Evolutionary conservation across 108 stramenopile species (phyloP).

Genomic region (Poteriospumella lacustris): DNA sequence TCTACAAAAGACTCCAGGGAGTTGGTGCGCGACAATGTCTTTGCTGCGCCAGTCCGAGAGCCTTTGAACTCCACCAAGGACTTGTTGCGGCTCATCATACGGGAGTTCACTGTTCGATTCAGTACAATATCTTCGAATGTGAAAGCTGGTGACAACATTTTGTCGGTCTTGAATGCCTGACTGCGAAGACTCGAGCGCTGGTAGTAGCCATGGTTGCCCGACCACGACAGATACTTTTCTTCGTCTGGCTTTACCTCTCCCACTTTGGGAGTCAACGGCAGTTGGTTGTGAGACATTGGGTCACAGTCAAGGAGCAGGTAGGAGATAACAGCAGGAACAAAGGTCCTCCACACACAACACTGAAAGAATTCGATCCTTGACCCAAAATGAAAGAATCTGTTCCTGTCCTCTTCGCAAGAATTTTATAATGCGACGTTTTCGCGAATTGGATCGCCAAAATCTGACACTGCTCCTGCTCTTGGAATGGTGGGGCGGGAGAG

Average conservation of each 20-base stretch:
- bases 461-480: too few species aligned
- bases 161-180: constrained; percentile 1
- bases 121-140: not conserved
- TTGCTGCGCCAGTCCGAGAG: not conserved
- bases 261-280: not conserved
- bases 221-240: not conserved
- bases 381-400: too few species aligned
- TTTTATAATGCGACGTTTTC: too few species aligned
- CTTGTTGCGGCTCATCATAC: not conserved
- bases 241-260: not conserved
- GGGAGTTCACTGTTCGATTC: not conserved
- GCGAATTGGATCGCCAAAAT: too few species aligned
- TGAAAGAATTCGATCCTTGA: too few species aligned
- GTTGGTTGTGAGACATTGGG: too few species aligned
- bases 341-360: too few species aligned
- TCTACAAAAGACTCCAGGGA: not conserved
- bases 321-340: too few species aligned
- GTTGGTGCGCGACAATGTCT: not conserved
- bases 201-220: not conserved
- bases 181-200: not conserved
- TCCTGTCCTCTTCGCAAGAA: too few species aligned
- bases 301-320: too few species aligned
- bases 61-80: not conserved
- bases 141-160: not conserved
- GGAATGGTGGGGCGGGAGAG: too few species aligned